Evolutionary conservation across 768 basidiomycete genomes (phyloP).

Genomic region (Trichaptum fuscoviolaceum): DNA sequence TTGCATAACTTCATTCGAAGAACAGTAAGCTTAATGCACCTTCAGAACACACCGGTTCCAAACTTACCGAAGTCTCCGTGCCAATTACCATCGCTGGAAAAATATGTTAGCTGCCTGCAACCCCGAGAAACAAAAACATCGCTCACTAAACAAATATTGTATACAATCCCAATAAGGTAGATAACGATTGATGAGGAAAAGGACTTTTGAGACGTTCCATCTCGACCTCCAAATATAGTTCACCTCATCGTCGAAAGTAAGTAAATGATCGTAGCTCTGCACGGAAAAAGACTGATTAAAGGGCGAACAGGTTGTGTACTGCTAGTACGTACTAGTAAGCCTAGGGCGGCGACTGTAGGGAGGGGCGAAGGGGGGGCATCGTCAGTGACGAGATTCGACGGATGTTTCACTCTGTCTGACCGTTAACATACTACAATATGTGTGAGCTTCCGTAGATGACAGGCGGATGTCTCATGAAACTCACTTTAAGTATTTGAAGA

Average conservation of each 20-base stretch:
- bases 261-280: conserved; percentile 25
- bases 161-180: not conserved
- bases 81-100: not conserved
- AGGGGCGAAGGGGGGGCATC: not conserved
- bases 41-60: no score
- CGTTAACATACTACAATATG: no score
- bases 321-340: not conserved
- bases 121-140: not conserved
- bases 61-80: not conserved
- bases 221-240: conserved; percentile 26
- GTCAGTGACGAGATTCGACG: not conserved
- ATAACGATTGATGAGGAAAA: conserved; percentile 32
- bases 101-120: not conserved
- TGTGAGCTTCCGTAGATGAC: no score
- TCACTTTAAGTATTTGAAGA: conserved; percentile 1
- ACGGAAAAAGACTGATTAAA: not conserved
- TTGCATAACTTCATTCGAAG: not conserved
- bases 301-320: not conserved
- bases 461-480: not conserved
- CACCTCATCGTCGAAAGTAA: conserved; percentile 30
- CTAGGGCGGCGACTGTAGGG: not conserved
- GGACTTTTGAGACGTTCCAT: conserved; percentile 23
- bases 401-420: no score
- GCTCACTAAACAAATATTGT: not conserved
- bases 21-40: not conserved